Evolutionary conservation across 2,329 filamentous ascomycete genomes (phyloP), one percentile per base, ranked within the genome.

Genomic region (Fusarium bulbicola): DNA sequence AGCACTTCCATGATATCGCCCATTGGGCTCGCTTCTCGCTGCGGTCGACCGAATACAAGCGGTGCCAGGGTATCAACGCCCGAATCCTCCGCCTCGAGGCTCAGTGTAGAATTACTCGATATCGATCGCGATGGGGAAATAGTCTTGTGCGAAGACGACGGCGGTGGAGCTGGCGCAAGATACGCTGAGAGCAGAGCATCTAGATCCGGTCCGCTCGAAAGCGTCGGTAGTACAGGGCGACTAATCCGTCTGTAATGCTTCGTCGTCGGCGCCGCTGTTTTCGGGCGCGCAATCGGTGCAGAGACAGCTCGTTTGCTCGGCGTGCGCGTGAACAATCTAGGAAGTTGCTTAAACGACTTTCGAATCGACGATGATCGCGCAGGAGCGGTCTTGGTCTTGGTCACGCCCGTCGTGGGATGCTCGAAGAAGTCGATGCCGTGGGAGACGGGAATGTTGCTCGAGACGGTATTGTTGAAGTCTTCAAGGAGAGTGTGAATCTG

Each of bases 1-100:
- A 75, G 40, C 46, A 75, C 73, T 43, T 75, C 73, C 45, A 75
- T 72, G 3, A 75, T 75, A 34, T 75, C 73, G 7, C 73, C 73
- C 62, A 75, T 75, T 6, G 66, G 58, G 6, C 70, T 68, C 18
- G 65, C 49, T 53, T 74, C 59, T 16, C 73, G 54, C 32, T 75
- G 61, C 26, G 63, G 67, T 53, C 73, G 47, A 14, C 73, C 73
- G 53, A 75, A 75, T 12, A 75, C 73, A 40, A 75, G 28, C 2
- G 73, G 73, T 14, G 73, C 73, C 3, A 76, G 36, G 6, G 45
- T 47, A 26, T 75, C 73, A n/a, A 66, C 46, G 12, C 54, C 70
- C 5, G 49, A 63, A 12, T 75, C 73, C 11, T 76, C 73, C 6
- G 73, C 46, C 34, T 72, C 73, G 26, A 76, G 60, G 59, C 73